Percentiles rank a stretch among this genome's conserved stretches.
phyloP scores from a whole-genome alignment of 2,329 filamentous ascomycete genomes.

The Hymenoscyphus salicellus region DNA sequence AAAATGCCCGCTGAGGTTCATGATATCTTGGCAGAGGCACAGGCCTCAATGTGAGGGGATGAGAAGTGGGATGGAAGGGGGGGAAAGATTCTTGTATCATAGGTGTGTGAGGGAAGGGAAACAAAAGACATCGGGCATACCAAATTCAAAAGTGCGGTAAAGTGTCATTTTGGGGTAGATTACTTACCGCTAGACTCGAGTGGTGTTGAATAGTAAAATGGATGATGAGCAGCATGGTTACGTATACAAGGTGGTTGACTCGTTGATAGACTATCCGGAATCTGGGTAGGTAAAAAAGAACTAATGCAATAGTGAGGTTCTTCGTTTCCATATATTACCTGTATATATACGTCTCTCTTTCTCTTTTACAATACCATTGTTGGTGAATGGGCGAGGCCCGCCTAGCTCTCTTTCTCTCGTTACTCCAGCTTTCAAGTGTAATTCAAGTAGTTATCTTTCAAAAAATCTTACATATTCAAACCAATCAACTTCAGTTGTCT shows the following conservation, averaged over 20 bases:
- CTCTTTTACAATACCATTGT: too few species aligned
- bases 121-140: background rate
- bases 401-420: too few species aligned
- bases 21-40: slow-evolving; percentile 78
- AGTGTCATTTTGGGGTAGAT: slow-evolving; percentile 6
- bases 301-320: too few species aligned
- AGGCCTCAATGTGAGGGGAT: slow-evolving; percentile 25
- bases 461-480: too few species aligned
- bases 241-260: background rate
- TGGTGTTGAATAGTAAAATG: slow-evolving; percentile 2
- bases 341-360: too few species aligned
- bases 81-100: slow-evolving; percentile 1
- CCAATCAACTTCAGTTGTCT: too few species aligned
- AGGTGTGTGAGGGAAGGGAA: background rate
- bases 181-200: background rate
- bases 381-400: too few species aligned
- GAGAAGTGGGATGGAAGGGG: background rate
- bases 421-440: too few species aligned
- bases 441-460: too few species aligned
- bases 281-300: too few species aligned
- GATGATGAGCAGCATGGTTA: slow-evolving; percentile 1
- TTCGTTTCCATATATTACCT: too few species aligned
- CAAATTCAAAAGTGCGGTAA: background rate
- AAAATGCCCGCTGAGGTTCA: slow-evolving; percentile 83
- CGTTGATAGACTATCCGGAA: background rate